Percentiles rank a stretch among this genome's conserved stretches.
phyloP scores from a whole-genome alignment of 495 filamentous ascomycete genomes.

The Hyaloscypha hepaticicola region DNA sequence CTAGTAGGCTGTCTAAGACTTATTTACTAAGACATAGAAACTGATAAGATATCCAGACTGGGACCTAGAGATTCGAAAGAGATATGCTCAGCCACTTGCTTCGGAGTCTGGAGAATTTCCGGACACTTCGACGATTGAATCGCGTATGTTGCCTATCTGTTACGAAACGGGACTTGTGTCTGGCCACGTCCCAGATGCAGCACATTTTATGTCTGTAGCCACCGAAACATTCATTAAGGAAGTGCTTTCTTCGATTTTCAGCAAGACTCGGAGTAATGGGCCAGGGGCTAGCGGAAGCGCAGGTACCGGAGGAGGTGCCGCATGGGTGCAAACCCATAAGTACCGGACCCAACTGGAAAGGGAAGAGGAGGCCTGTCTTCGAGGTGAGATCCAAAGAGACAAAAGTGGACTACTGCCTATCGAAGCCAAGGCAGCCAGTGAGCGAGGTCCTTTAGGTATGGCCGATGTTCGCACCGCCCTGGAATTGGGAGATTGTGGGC shows the following conservation, averaged over 20 bases:
- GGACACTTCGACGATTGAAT: conserved; percentile 71
- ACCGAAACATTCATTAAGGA: conserved; percentile 93
- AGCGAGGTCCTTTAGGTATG: conserved; percentile 68
- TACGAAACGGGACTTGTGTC: conserved; percentile 85
- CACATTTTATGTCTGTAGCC: conserved; percentile 85
- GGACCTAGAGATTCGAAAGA: conserved; percentile 91
- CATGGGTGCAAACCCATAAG: conserved; percentile 74
- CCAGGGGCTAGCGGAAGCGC: conserved; percentile 55
- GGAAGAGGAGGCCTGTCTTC: conserved; percentile 67
- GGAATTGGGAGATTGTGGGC: conserved; percentile 67
- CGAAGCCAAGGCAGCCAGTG: conserved; percentile 66
- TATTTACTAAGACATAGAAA: background rate
- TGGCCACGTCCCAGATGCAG: conserved; percentile 68
- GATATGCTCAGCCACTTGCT: conserved; percentile 82
- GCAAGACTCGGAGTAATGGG: conserved; percentile 75
- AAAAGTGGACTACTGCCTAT: conserved; percentile 76
- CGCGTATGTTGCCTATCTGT: conserved; percentile 89
- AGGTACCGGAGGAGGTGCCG: conserved; percentile 60
- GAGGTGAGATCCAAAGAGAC: conserved; percentile 63
- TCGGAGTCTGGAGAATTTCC: conserved; percentile 93
- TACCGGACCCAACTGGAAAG: conserved; percentile 69
- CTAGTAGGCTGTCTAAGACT: conserved; percentile 60
- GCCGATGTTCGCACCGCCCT: conserved; percentile 76
- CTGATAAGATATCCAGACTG: conserved; percentile 54
- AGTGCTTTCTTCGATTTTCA: conserved; percentile 73